These are phyloP conservation scores for Dissoconium aciculare DNA, from an alignment of 2,329 filamentous ascomycete species.

Conservation along the genomic window DNA sequence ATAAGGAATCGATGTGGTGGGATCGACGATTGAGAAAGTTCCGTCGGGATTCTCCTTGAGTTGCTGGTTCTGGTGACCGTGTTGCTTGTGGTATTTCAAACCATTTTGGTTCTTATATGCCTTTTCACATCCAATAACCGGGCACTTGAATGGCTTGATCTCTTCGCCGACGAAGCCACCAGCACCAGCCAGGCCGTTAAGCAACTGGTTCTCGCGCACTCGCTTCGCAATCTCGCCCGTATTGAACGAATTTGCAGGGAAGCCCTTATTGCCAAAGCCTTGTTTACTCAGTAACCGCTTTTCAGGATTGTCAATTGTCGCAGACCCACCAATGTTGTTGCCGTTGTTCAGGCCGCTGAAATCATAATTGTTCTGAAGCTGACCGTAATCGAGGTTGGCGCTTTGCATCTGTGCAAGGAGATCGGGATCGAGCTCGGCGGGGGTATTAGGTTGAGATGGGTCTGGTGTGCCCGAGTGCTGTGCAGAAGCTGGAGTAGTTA, in stretches of 20 bases:
- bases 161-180: constrained; percentile 55
- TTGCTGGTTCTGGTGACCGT: constrained; percentile 93
- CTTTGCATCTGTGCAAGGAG: constrained; percentile 25
- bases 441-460: constrained; percentile 54
- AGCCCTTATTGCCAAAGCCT: constrained; percentile 43
- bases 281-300: constrained; percentile 80
- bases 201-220: constrained; percentile 48
- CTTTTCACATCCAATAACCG: constrained; percentile 96
- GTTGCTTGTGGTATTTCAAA: constrained; percentile 75
- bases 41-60: constrained; percentile 93
- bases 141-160: constrained; percentile 94
- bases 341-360: constrained; percentile 36
- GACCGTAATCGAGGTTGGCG: constrained; percentile 20
- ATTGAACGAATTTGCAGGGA: constrained; percentile 44
- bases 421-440: constrained; percentile 51
- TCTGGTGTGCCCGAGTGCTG: constrained; percentile 47
- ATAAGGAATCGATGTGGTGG: constrained; percentile 83
- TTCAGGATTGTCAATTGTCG: constrained; percentile 75
- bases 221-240: constrained; percentile 53
- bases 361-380: constrained; percentile 26
- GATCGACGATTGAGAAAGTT: constrained; percentile 95
- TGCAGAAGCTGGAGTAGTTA: constrained; percentile 60
- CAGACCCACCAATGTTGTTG: constrained; percentile 36
- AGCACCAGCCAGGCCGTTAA: constrained; percentile 37
- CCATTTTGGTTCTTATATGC: constrained; percentile 99